Conservation (phyloP, 2,329 filamentous ascomycete species). For the Botrytis medusae region DNA sequence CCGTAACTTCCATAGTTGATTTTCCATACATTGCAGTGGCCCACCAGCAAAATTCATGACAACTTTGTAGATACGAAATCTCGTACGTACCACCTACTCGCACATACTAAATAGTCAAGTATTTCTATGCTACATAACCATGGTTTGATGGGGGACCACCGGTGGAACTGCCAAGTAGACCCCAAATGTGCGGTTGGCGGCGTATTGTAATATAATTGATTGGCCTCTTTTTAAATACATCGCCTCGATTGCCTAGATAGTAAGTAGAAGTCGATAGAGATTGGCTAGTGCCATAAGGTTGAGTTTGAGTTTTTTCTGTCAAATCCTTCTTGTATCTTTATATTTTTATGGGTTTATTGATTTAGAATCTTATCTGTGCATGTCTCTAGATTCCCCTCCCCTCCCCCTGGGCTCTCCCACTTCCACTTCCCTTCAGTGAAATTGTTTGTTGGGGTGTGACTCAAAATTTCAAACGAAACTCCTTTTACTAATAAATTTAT, state of each 20-base stretch:
- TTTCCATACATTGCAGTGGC: slow-evolving; percentile 3
- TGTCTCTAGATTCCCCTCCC: not conserved
- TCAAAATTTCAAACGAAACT: slow-evolving; percentile 3
- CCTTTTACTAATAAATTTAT: not conserved
- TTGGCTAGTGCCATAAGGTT: slow-evolving; percentile 4
- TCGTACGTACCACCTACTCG: not conserved
- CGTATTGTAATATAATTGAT: not conserved
- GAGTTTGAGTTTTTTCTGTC: slow-evolving; percentile 6
- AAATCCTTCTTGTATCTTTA: not conserved
- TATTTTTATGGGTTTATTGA: not conserved
- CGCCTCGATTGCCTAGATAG: not conserved
- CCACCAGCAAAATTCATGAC: slow-evolving; percentile 1
- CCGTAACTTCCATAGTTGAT: slow-evolving; percentile 8
- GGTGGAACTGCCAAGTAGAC: not conserved
- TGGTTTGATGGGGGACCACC: not conserved
- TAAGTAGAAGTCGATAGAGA: not conserved
- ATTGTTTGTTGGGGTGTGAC: slow-evolving; percentile 12
- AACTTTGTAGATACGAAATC: not conserved
- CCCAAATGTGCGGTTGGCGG: not conserved
- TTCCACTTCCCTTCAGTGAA: not conserved
- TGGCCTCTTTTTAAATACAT: not conserved
- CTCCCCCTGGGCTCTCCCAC: not conserved
- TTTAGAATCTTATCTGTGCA: not conserved
- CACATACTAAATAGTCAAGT: not conserved
- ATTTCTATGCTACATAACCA: not conserved